phyloP scores from a whole-genome alignment of 805 yeast species.

The Yarrowia divulgata region DNA sequence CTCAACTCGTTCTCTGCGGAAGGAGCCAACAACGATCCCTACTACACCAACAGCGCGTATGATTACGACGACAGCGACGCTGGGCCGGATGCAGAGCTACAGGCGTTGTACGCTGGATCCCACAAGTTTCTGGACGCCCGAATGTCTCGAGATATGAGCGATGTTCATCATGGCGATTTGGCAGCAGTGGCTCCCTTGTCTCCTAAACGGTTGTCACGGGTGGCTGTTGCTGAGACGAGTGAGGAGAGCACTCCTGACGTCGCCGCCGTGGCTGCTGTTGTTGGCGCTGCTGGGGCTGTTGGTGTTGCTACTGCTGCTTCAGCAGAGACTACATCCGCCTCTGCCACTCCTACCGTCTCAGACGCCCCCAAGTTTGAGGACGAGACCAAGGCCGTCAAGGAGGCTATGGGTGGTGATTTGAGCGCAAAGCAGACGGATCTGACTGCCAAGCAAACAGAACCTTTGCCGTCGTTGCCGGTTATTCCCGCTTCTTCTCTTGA shows the following conservation, averaged over 20 bases:
- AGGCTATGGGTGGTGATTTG: not conserved
- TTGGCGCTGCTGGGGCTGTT: conserved; percentile 1
- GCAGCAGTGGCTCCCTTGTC: conserved; percentile 12
- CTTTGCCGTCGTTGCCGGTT: conserved; percentile 8
- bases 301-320: conserved; percentile 5
- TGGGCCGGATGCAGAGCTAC: conserved; percentile 24
- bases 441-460: conserved; percentile 5
- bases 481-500: conserved; percentile 4
- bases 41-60: conserved; percentile 34
- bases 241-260: too few species aligned
- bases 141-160: conserved; percentile 18
- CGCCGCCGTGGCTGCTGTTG: conserved; percentile 2
- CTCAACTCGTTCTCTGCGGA: conserved; percentile 15
- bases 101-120: conserved; percentile 29
- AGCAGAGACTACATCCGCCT: not conserved
- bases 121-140: conserved; percentile 24
- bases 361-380: conserved; percentile 2
- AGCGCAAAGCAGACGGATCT: not conserved
- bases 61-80: conserved; percentile 36
- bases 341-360: conserved; percentile 2
- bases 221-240: not conserved
- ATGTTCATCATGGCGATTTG: not conserved
- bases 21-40: conserved; percentile 8
- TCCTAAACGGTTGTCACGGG: conserved; percentile 13
- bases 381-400: not conserved